These are phyloP conservation scores for Kluyveromyces sp. DNA, from an alignment of 1,139 yeast genomes.

Conservation along the genomic window DNA sequence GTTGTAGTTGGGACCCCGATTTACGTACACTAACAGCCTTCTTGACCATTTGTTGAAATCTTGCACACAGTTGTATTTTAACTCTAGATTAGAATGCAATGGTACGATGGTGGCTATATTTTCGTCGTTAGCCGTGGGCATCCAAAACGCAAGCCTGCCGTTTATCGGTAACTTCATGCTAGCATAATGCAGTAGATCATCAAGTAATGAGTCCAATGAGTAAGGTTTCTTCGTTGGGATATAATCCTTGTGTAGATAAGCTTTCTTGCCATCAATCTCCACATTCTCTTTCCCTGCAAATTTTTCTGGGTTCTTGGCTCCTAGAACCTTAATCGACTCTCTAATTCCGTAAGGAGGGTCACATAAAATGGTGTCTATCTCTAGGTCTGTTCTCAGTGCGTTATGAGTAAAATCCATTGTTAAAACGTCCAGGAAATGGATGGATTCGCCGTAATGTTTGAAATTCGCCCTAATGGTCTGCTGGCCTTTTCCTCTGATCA, in stretches of 20 bases:
- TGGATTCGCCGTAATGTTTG: slow-evolving; percentile 58
- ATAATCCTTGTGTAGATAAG: slow-evolving; percentile 72
- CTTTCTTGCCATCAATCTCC: slow-evolving; percentile 68
- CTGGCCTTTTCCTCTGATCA: slow-evolving; percentile 61
- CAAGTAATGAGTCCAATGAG: slow-evolving; percentile 65
- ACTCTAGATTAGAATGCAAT: slow-evolving; percentile 63
- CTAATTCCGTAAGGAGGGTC: slow-evolving; percentile 98
- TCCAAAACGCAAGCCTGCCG: slow-evolving; percentile 91
- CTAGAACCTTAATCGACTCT: slow-evolving; percentile 90
- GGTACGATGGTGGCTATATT: slow-evolving; percentile 67
- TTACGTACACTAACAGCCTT: slow-evolving; percentile 70
- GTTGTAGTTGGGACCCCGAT: slow-evolving; percentile 49
- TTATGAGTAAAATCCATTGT: slow-evolving; percentile 95
- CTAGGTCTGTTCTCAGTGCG: slow-evolving; percentile 57
- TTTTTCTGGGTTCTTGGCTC: slow-evolving; percentile 61
- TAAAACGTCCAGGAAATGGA: slow-evolving; percentile 62
- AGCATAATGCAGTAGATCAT: slow-evolving; percentile 69
- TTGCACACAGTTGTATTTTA: slow-evolving; percentile 73
- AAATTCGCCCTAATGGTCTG: slow-evolving; percentile 60
- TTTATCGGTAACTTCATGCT: slow-evolving; percentile 61
- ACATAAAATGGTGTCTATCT: slow-evolving; percentile 76
- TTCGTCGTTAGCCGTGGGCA: slow-evolving; percentile 95
- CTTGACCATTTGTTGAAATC: slow-evolving; percentile 92
- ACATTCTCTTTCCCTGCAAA: slow-evolving; percentile 60
- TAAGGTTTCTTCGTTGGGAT: slow-evolving; percentile 92